Percentiles rank a stretch among this genome's conserved stretches.
Conservation (phyloP, 257 asterid genomes). For the Handroanthus guayacan region DNA sequence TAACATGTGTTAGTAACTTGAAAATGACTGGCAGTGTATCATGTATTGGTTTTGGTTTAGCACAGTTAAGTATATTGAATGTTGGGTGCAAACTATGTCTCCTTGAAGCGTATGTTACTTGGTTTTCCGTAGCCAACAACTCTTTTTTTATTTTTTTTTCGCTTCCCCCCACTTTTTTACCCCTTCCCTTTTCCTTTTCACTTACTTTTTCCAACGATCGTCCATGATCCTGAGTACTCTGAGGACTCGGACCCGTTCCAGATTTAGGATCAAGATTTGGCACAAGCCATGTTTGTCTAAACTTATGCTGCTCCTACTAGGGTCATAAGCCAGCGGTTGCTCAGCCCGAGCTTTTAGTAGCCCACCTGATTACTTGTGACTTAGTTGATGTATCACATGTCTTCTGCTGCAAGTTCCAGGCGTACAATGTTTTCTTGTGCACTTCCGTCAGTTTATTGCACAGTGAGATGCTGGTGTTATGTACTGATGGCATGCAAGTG, state of each 20-base stretch:
- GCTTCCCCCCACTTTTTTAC: no score
- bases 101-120: constrained; percentile 6
- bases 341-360: no score
- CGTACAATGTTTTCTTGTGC: background rate
- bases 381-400: background rate
- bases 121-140: no score
- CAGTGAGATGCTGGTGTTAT: background rate
- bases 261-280: no score
- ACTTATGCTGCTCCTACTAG: no score
- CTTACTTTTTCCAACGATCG: no score
- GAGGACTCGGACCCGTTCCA: no score
- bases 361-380: background rate
- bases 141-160: no score
- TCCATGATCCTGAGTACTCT: no score
- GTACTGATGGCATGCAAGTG: background rate
- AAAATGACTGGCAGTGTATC: constrained; percentile 9
- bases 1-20: constrained; percentile 23
- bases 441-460: background rate
- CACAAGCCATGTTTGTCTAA: no score
- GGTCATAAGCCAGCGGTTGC: no score
- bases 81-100: background rate
- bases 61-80: constrained; percentile 1
- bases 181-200: no score
- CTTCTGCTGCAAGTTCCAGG: background rate
- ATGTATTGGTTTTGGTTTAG: constrained; percentile 9